phyloP scores from a whole-genome alignment of 2,329 filamentous ascomycete species.

The Ramularia collo-cygni region DNA sequence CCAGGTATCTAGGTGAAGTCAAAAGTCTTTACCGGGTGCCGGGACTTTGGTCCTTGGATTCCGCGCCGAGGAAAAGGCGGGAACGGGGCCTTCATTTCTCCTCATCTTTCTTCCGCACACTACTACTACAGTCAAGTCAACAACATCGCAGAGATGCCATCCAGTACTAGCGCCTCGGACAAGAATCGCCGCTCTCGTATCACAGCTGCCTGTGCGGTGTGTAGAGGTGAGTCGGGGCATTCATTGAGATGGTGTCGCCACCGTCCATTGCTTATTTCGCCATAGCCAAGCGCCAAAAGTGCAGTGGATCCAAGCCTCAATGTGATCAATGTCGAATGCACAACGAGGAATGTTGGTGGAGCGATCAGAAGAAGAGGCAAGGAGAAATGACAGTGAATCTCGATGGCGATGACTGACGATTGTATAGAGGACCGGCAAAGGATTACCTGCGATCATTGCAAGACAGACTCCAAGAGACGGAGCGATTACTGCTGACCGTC shows the following conservation, averaged over 20 bases:
- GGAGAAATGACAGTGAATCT: too few relatives aligned
- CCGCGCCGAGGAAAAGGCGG: too few relatives aligned
- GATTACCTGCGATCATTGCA: slow-evolving; percentile 19
- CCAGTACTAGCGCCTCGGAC: slow-evolving; percentile 8
- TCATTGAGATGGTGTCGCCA: too few relatives aligned
- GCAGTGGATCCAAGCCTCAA: slow-evolving; percentile 13
- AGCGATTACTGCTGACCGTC: slow-evolving; percentile 12
- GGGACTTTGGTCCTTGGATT: too few relatives aligned
- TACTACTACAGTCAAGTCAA: too few relatives aligned
- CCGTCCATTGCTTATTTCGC: too few relatives aligned
- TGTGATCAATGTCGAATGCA: slow-evolving; percentile 19
- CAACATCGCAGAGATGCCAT: slow-evolving; percentile 9
- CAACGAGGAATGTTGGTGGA: slow-evolving; percentile 22
- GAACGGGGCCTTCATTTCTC: too few relatives aligned
- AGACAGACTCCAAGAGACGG: slow-evolving; percentile 19
- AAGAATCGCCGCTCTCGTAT: slow-evolving; percentile 18
- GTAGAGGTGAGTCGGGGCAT: slow-evolving; percentile 7
- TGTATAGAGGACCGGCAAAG: slow-evolving; percentile 17
- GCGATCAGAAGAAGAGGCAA: slow-evolving; percentile 19
- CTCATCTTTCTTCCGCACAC: too few relatives aligned
- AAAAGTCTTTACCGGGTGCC: too few relatives aligned
- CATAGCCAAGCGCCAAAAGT: slow-evolving; percentile 17
- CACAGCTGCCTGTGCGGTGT: slow-evolving; percentile 19
- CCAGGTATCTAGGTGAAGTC: too few relatives aligned
- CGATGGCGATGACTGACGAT: too few relatives aligned